Base-by-base conservation (phyloP, 371 early-diverging fungal genomes). In the Mucor saturninus region DNA sequence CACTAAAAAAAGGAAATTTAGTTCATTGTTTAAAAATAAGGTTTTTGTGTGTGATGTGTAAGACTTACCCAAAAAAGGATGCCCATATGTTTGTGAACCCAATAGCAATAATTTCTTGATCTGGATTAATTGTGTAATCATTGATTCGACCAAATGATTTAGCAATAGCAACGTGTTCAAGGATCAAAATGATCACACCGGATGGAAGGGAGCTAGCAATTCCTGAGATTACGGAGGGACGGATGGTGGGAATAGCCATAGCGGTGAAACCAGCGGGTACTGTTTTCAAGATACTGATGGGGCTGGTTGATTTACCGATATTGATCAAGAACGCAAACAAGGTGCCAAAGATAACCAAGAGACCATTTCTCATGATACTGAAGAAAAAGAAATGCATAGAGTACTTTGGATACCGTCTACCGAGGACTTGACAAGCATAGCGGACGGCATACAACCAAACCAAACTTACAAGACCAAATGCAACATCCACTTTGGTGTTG, bases 21-120 rank as follows among this genome's bases (percentile, higher is more conserved):
- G 21, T 21, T 46, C 26, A 50, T 50, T 68, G 31, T 50, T 28
- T 28, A 30, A 10, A 5, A 49, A 9, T 50, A 8, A 50, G 13
- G 30, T 4, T 30, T 50, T 28, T 48, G 9, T 48, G 21, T 48
- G 21, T 48, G 0, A 28, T 48, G 14, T 46, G 28, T n/a, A 42
- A 42, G n/a, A 42, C 48, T 28, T 50, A 50, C 50, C 92, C 90
- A 75, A 96, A 89, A 82, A 95, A 93, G 29, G 93, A 75, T 9
- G 90, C 91, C 68, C 90, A 68, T 48, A 92, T 71, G 76, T 97
- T 97, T 40, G 91, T 86, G 30, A 91, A 63, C 3, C 96, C 96
- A 21, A 95, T 82, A 9, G 96, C 94, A 50, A 95, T 84, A 31
- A 95, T 71, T 69, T 97, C 97, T 72, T 95, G 95, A 69, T 89